These are phyloP conservation scores for Candida pseudocylindracea DNA, from an alignment of 1,139 yeast species.

Conservation along the genomic window DNA sequence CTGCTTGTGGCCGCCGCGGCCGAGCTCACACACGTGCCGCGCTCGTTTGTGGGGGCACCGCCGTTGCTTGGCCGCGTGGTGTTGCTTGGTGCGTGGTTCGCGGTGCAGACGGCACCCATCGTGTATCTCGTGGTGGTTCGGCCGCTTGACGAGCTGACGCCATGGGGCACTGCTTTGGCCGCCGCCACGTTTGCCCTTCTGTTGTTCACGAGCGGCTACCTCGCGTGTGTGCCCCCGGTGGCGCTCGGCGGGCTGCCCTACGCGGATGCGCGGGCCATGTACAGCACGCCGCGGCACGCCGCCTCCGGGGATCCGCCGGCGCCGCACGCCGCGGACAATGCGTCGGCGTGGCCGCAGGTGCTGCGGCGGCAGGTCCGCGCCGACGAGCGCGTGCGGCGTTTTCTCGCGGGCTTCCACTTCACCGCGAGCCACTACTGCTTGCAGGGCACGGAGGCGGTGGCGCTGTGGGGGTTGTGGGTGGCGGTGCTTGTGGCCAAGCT, in stretches of 20 bases:
- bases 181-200: slow-evolving; percentile 22
- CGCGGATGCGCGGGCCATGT: too few relatives aligned
- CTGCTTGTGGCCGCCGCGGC: slow-evolving; percentile 17
- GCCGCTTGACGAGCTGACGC: slow-evolving; percentile 9
- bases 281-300: too few relatives aligned
- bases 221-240: slow-evolving; percentile 1
- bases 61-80: slow-evolving; percentile 15
- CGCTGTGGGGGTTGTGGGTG: slow-evolving; percentile 24
- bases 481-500: slow-evolving; percentile 22
- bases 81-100: slow-evolving; percentile 9
- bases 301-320: too few relatives aligned
- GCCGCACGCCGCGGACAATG: too few relatives aligned
- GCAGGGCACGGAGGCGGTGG: slow-evolving; percentile 14
- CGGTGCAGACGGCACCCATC: slow-evolving; percentile 16
- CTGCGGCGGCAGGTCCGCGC: too few relatives aligned
- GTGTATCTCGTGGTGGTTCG: slow-evolving; percentile 11
- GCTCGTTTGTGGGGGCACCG: slow-evolving; percentile 31
- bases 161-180: slow-evolving; percentile 14
- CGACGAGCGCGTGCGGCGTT: not conserved
- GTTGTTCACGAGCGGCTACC: slow-evolving; percentile 10
- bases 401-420: slow-evolving; percentile 13
- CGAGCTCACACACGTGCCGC: slow-evolving; percentile 27
- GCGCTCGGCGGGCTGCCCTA: not conserved
- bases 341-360: too few relatives aligned
- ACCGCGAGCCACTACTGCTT: slow-evolving; percentile 14